Percentiles rank a stretch among this genome's conserved stretches.
These are phyloP conservation scores for Arthrinium phaeospermum DNA, from an alignment of 2,329 filamentous ascomycete species.

Conservation along the genomic window DNA sequence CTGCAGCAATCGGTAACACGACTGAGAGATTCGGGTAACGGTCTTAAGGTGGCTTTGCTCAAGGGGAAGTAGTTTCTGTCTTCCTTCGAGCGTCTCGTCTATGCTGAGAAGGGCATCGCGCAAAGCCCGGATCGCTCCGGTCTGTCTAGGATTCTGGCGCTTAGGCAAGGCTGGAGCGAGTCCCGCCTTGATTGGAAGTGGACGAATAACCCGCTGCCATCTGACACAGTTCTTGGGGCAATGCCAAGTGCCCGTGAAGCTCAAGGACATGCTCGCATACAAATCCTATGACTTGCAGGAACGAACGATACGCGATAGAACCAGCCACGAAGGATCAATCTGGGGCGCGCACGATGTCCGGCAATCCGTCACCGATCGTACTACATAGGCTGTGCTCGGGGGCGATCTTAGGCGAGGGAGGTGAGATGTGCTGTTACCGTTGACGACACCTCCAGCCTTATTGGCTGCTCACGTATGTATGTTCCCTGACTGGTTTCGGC, in stretches of 20 bases:
- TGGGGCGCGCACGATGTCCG: neutral
- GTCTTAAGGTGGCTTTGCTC: conserved; percentile 34
- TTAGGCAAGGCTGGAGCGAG: neutral
- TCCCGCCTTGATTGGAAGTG: neutral
- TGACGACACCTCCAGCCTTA: neutral
- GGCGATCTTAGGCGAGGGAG: neutral
- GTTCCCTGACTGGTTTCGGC: no score
- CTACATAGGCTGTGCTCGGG: neutral
- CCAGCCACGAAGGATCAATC: neutral
- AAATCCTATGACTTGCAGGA: neutral
- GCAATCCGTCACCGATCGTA: neutral
- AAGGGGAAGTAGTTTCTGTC: conserved; percentile 29
- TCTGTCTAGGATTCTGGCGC: neutral
- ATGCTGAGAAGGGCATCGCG: conserved; percentile 27
- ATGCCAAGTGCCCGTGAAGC: neutral
- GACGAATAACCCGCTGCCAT: neutral
- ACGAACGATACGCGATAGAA: neutral
- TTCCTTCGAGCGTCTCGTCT: conserved; percentile 27
- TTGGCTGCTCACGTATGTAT: neutral
- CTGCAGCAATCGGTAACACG: conserved; percentile 30
- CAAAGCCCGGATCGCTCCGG: neutral
- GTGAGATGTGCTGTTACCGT: neutral
- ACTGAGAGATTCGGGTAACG: conserved; percentile 32
- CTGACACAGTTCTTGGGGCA: neutral
- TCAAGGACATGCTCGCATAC: neutral